Evolutionary conservation across 2,329 filamentous ascomycete species (phyloP).

Genomic region (Sphaceloma murrayae): DNA sequence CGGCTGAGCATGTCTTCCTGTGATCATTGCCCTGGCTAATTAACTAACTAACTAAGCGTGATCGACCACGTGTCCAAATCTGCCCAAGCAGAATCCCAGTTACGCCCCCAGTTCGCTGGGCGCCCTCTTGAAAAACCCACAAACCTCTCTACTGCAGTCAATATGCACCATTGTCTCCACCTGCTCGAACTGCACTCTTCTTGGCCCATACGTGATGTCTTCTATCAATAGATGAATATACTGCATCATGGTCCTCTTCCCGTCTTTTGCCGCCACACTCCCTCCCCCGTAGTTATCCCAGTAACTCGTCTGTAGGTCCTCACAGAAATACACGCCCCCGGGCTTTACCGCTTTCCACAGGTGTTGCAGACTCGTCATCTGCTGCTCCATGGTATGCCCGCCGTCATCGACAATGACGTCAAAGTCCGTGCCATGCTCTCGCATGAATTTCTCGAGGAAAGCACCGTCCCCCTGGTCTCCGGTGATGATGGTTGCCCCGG

Average conservation of each 20-base stretch:
- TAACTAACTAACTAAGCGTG: too few species aligned
- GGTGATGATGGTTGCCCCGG: conserved; percentile 32
- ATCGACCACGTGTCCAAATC: too few species aligned
- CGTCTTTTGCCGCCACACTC: conserved; percentile 15
- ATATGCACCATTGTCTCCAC: conserved; percentile 16
- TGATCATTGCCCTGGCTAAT: too few species aligned
- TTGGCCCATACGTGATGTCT: conserved; percentile 20
- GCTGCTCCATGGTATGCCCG: conserved; percentile 33
- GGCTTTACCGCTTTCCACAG: conserved; percentile 33
- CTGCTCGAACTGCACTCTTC: conserved; percentile 15
- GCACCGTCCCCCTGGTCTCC: conserved; percentile 33
- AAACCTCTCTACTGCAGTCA: conserved; percentile 19
- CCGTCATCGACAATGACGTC: conserved; percentile 37
- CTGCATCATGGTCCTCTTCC: conserved; percentile 23
- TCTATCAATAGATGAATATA: conserved; percentile 24
- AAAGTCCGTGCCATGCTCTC: conserved; percentile 29
- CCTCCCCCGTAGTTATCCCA: conserved; percentile 23
- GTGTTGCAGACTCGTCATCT: conserved; percentile 29
- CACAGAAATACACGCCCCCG: conserved; percentile 26
- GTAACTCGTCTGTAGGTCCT: conserved; percentile 25
- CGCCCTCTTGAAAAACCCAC: conserved; percentile 18
- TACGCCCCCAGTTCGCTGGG: background rate
- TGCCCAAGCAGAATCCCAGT: background rate
- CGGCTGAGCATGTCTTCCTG: too few species aligned
- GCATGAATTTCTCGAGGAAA: conserved; percentile 32